Conservation (phyloP, 2,329 filamentous ascomycete genomes). For the Penicillium thymicola region DNA sequence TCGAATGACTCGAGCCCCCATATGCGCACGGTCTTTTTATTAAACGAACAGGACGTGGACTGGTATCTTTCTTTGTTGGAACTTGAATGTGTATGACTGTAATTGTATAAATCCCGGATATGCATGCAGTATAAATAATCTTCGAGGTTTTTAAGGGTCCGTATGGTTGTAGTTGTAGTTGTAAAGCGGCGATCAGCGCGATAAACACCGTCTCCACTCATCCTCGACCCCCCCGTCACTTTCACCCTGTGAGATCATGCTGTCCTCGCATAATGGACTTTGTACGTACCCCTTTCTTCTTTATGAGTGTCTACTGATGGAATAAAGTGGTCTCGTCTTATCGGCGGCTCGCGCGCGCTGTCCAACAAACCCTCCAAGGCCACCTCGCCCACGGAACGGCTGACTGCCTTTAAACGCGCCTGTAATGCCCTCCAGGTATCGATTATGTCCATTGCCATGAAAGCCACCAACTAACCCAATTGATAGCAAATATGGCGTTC, state of each 20-base stretch:
- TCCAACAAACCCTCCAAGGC: constrained; percentile 51
- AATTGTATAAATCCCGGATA: neutral
- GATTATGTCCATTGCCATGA: neutral
- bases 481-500: constrained; percentile 60
- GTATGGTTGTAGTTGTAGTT: too few relatives aligned
- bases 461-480: constrained; percentile 5
- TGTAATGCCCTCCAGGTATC: constrained; percentile 58
- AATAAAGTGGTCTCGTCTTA: constrained; percentile 58
- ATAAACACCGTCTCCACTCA: constrained; percentile 23
- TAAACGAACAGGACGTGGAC: neutral
- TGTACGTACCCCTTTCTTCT: constrained; percentile 32
- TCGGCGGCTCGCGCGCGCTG: constrained; percentile 53
- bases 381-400: constrained; percentile 58
- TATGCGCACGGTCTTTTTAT: neutral
- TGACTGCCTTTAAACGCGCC: constrained; percentile 59
- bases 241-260: constrained; percentile 31
- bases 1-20: neutral
- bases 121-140: neutral
- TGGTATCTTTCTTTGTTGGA: neutral
- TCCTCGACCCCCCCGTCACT: constrained; percentile 14
- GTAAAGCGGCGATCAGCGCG: constrained; percentile 15
- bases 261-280: constrained; percentile 41
- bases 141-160: too few relatives aligned
- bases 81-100: neutral
- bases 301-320: constrained; percentile 3